Conservation (phyloP, 192 early-diverging fungal genomes). For the Spizellomyces sp. region DNA sequence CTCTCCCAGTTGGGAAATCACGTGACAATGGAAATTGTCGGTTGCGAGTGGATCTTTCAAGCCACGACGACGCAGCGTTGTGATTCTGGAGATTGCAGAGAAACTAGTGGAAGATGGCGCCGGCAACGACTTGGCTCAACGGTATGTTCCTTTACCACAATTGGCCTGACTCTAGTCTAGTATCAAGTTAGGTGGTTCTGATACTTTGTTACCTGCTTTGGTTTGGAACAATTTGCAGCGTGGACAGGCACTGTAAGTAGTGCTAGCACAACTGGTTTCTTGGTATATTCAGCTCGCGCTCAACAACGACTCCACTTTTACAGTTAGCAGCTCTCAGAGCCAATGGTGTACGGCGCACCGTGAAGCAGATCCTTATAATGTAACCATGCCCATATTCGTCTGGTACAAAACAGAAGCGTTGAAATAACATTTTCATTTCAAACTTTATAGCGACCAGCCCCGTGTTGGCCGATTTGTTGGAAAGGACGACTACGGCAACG, state of each 20-base stretch:
- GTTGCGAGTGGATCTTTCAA: no score
- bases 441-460: slow-evolving; percentile 39
- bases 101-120: background rate
- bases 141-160: background rate
- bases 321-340: slow-evolving; percentile 5
- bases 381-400: slow-evolving; percentile 4
- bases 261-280: background rate
- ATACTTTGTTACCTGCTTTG: background rate
- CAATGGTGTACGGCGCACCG: slow-evolving; percentile 20
- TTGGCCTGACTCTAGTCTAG: background rate
- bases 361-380: slow-evolving; percentile 25
- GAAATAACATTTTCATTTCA: background rate
- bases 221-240: background rate
- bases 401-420: background rate
- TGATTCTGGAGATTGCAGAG: no score
- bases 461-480: slow-evolving; percentile 51
- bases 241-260: background rate
- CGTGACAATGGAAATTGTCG: no score
- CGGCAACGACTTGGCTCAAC: slow-evolving; percentile 4
- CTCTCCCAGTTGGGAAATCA: no score
- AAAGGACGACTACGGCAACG: slow-evolving; percentile 49
- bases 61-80: no score
- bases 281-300: background rate
- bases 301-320: background rate
- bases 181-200: background rate